Percentiles rank a stretch among this genome's conserved stretches.
Conservation (phyloP, 768 basidiomycete species). For the Candolleomyces efflorescens region DNA sequence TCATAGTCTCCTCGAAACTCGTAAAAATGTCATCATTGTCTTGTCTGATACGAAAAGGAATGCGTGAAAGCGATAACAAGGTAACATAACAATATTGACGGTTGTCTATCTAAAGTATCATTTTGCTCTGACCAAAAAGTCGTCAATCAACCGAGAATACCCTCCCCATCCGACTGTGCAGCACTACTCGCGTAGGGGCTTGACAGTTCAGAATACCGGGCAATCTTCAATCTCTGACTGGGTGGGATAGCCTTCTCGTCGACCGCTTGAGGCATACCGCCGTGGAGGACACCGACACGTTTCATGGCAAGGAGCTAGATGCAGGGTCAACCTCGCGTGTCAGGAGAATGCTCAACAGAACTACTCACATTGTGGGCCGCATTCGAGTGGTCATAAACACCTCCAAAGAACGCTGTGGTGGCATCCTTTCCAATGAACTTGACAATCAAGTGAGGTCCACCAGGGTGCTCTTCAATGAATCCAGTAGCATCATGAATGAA, state of each 20-base stretch:
- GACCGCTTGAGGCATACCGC: constrained; percentile 52
- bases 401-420: constrained; percentile 92
- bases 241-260: constrained; percentile 69
- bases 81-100: no score
- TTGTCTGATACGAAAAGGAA: no score
- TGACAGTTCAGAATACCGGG: constrained; percentile 54
- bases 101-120: no score
- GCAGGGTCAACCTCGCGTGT: not conserved
- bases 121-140: not conserved
- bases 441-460: constrained; percentile 78
- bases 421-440: constrained; percentile 89
- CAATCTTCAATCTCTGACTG: constrained; percentile 66
- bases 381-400: constrained; percentile 86
- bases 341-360: no score
- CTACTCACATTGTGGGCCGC: constrained; percentile 75
- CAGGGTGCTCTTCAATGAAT: constrained; percentile 90
- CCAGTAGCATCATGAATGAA: constrained; percentile 88
- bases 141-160: constrained; percentile 31
- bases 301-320: constrained; percentile 56
- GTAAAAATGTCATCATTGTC: no score
- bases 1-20: no score
- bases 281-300: constrained; percentile 60
- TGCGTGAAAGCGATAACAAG: no score
- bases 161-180: constrained; percentile 56
- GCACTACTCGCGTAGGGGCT: constrained; percentile 49